Conservation (phyloP, 495 filamentous ascomycete species). For the Xylaria castorea region DNA sequence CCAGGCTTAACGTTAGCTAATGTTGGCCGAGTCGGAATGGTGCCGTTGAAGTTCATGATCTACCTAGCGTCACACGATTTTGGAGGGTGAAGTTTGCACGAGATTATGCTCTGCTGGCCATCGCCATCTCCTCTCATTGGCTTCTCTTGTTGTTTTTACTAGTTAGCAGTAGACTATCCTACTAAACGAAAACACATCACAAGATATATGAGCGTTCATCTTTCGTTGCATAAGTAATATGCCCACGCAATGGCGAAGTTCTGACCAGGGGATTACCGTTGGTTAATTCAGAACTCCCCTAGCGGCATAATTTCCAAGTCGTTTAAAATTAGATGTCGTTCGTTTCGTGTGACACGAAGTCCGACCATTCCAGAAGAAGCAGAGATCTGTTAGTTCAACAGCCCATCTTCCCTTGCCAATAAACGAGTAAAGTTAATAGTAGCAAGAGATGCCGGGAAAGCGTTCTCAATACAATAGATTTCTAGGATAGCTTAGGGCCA, state of each 20-base stretch:
- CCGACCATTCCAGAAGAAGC: neutral
- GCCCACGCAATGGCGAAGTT: neutral
- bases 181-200: neutral
- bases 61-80: neutral
- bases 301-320: neutral
- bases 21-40: neutral
- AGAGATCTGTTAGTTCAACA: slow-evolving; percentile 1
- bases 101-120: neutral
- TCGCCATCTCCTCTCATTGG: neutral
- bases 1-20: neutral
- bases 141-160: neutral
- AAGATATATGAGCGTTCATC: neutral
- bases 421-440: neutral
- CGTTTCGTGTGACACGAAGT: neutral
- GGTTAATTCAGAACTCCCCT: neutral
- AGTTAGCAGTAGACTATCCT: neutral
- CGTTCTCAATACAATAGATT: neutral
- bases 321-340: neutral
- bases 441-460: neutral
- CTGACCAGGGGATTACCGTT: neutral
- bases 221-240: neutral
- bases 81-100: neutral
- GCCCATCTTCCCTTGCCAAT: neutral
- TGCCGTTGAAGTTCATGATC: neutral
- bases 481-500: no score